Base-by-base conservation (phyloP, 495 filamentous ascomycete species). In the Apiosordaria backusii region DNA sequence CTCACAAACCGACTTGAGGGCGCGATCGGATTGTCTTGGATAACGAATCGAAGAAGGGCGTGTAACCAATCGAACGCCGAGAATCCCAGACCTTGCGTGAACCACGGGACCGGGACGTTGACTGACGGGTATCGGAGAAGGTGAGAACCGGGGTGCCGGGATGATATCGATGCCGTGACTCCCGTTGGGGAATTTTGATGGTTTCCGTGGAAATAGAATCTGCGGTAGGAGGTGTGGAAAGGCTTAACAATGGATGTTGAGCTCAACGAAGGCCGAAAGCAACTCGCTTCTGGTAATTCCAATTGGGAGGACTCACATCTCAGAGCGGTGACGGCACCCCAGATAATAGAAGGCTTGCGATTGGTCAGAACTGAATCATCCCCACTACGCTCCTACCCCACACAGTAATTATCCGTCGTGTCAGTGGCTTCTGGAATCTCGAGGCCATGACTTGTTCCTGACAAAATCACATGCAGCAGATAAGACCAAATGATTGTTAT, bases 21-120 rank as follows among this genome's bases (percentile, higher is more conserved):
- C 24, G 24, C 25, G 52, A 64, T 53, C 50, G 62, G 24, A 19
- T 64, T 55, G 26, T 64, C 26, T 64, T 29, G 25, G 18, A 45
- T 45, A 45, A 13, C 35, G 35, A 45, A 45, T 45, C 22, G 29
- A 15, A 27, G 19, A 15, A 19, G 10, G 50, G 22, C 62, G 24
- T 45, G 27, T 45, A 55, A 19, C 27, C 62, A 64, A 64, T 45
- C 21, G 45, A 60, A 21, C 35, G 40, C 23, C 54, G 53, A 40
- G 59, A 40, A 61, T 35, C 59, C 35, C 16, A 45, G 10, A 18
- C 35, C 26, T 61, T 40, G 24, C 29, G 26, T 35, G 52, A 55
- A 23, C n/a, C 26, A n/a, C 59, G 27, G 27, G 59, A 29, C 22
- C 24, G 26, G 26, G 55, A 22, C n/a, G n/a, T n/a, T n/a, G n/a